phyloP scores from a whole-genome alignment of 306 rosid species.

The Prunus fruticosa region DNA sequence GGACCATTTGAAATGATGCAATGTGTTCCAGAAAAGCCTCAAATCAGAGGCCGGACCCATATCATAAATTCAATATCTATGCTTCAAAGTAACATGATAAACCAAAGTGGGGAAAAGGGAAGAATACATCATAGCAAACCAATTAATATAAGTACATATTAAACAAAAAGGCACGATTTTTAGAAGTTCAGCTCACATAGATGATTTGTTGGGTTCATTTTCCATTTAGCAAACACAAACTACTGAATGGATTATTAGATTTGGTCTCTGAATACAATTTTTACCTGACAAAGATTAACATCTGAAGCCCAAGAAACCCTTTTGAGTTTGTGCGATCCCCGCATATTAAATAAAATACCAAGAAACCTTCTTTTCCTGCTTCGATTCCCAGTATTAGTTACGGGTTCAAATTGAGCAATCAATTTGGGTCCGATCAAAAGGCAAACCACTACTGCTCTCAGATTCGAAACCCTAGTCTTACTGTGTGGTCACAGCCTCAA shows the following conservation, averaged over 20 bases:
- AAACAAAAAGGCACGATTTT: background rate
- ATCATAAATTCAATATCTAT: background rate
- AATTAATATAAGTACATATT: background rate
- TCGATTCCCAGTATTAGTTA: conserved; percentile 22
- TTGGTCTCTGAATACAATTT: conserved; percentile 30
- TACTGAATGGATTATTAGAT: conserved; percentile 22
- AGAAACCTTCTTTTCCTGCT: conserved; percentile 24
- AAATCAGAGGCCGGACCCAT: background rate
- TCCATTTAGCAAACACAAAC: background rate
- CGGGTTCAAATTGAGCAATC: conserved; percentile 7
- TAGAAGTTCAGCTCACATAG: background rate
- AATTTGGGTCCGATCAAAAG: conserved; percentile 16
- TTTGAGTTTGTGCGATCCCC: conserved; percentile 68
- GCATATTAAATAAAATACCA: conserved; percentile 47
- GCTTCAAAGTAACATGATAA: background rate
- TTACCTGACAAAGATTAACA: conserved; percentile 92
- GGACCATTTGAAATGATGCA: background rate
- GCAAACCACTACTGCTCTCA: conserved; percentile 9
- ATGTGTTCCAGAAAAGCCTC: background rate
- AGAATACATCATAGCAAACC: background rate
- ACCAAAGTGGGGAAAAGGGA: background rate
- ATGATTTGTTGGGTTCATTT: conserved; percentile 6
- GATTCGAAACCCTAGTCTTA: conserved; percentile 47
- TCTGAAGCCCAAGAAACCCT: conserved; percentile 87
- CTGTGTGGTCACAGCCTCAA: background rate